Conservation (phyloP, 202 grass and related monocot genomes). For the Zoysia matrella region DNA sequence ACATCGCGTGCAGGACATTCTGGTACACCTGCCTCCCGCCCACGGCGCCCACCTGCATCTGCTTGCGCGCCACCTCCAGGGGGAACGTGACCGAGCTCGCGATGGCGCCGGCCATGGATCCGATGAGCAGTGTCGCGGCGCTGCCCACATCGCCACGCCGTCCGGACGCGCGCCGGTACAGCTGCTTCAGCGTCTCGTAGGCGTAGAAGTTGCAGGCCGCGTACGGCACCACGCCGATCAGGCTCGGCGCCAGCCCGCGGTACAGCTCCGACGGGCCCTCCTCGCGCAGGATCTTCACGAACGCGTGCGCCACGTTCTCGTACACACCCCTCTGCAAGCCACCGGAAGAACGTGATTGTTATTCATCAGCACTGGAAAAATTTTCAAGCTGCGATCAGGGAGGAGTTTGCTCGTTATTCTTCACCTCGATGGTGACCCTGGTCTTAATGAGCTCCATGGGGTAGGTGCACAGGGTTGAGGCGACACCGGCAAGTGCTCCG, state of each 20-base stretch:
- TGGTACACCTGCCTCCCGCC: slow-evolving; percentile 70
- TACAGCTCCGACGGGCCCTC: slow-evolving; percentile 73
- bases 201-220: slow-evolving; percentile 82
- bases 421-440: slow-evolving; percentile 80
- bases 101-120: slow-evolving; percentile 71
- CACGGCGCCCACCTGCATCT: slow-evolving; percentile 84
- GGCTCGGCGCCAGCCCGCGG: slow-evolving; percentile 76
- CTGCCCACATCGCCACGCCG: slow-evolving; percentile 46
- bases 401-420: neutral
- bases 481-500: slow-evolving; percentile 79
- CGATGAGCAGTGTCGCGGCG: slow-evolving; percentile 67
- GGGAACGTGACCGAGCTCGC: slow-evolving; percentile 86
- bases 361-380: neutral
- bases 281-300: slow-evolving; percentile 69
- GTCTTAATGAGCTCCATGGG: slow-evolving; percentile 91
- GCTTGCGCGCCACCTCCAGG: slow-evolving; percentile 84
- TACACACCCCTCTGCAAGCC: slow-evolving; percentile 61
- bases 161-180: slow-evolving; percentile 60
- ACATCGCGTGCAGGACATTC: slow-evolving; percentile 70
- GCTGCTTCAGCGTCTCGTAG: slow-evolving; percentile 68
- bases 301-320: slow-evolving; percentile 73
- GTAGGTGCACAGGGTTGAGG: slow-evolving; percentile 85
- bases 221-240: slow-evolving; percentile 88
- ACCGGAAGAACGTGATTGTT: neutral
- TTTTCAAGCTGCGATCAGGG: neutral